Conservation (phyloP, 768 basidiomycete species). For the Coprinellus micaceus region DNA sequence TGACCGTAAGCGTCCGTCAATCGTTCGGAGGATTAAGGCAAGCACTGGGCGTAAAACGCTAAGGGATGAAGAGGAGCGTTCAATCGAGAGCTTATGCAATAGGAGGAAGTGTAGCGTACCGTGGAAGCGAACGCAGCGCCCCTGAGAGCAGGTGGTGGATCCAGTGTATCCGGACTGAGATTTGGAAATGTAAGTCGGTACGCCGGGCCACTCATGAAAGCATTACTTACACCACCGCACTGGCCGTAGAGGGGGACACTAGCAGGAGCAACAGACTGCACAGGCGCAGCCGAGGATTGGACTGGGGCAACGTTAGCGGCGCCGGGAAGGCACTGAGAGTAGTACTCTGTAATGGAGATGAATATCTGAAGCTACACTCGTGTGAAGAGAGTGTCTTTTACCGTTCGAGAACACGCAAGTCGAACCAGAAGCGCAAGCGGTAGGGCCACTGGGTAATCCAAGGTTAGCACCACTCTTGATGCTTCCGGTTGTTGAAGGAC, state of each 20-base stretch:
- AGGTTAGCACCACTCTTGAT: no score
- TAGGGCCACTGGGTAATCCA: no score
- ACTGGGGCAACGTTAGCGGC: neutral
- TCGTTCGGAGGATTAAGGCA: no score
- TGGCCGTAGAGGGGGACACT: neutral
- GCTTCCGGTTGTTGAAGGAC: no score
- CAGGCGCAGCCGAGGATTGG: neutral
- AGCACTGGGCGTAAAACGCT: conserved; percentile 22
- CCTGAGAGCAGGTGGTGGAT: conserved; percentile 15
- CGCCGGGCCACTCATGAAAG: no score
- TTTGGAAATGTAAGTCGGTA: no score
- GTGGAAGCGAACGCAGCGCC: conserved; percentile 16
- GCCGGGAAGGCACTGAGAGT: conserved; percentile 9
- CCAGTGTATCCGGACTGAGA: conserved; percentile 17
- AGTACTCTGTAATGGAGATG: conserved; percentile 2
- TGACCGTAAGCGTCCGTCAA: no score
- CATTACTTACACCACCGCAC: conserved; percentile 5
- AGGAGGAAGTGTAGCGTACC: conserved; percentile 11
- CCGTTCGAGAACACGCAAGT: conserved; percentile 10
- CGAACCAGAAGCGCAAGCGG: conserved; percentile 4
- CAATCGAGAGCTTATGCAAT: neutral
- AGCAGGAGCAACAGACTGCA: no score
- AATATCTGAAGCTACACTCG: neutral
- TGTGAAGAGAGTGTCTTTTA: neutral
- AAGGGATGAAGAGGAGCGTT: neutral